phyloP scores from a whole-genome alignment of 768 basidiomycete genomes.

The Leccinellum albellum region DNA sequence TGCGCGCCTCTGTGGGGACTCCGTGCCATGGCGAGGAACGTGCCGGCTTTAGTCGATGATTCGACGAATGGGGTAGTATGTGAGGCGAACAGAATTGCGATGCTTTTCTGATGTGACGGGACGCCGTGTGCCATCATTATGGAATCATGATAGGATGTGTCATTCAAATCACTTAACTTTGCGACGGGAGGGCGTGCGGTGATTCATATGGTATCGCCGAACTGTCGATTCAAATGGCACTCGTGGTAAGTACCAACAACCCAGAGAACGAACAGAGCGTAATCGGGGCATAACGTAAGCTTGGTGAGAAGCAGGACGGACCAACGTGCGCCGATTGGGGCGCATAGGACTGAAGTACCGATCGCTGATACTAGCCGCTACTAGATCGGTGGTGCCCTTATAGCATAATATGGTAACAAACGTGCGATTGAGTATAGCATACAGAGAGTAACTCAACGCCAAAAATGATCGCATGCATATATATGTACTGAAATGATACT shows the following conservation, averaged over 20 bases:
- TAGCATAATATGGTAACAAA: neutral
- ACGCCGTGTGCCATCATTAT: neutral
- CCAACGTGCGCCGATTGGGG: no score
- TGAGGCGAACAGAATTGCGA: slow-evolving; percentile 58
- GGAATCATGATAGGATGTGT: neutral
- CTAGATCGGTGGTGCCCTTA: no score
- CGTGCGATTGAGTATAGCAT: neutral
- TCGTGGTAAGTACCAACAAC: no score
- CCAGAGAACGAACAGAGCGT: no score
- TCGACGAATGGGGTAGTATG: slow-evolving; percentile 64
- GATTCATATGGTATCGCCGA: neutral
- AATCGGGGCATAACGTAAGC: no score
- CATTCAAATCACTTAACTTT: neutral
- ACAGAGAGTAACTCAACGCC: neutral
- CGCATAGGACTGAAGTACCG: no score
- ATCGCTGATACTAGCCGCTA: no score
- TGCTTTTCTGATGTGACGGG: neutral
- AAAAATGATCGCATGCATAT: neutral
- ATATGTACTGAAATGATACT: no score
- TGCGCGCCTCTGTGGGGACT: slow-evolving; percentile 75
- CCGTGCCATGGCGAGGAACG: slow-evolving; percentile 66
- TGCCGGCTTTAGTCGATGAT: slow-evolving; percentile 43
- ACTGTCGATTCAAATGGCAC: neutral
- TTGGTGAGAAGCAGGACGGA: no score
- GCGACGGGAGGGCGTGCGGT: no score